These are phyloP conservation scores for Xylaria digitata DNA, from an alignment of 2,329 filamentous ascomycete species.

Conservation along the genomic window DNA sequence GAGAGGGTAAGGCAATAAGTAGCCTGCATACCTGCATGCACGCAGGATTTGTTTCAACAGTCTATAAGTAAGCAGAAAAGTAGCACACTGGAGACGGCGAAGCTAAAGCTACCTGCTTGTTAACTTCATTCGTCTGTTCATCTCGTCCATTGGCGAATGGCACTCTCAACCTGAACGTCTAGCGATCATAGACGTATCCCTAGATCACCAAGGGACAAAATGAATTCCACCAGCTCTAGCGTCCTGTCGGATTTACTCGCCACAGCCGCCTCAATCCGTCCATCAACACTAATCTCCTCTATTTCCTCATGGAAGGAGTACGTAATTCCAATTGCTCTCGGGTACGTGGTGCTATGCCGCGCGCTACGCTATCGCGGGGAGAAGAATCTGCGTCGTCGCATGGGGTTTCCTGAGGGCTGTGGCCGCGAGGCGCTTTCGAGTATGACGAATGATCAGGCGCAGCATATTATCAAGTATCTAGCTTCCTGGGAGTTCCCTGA, in stretches of 20 bases:
- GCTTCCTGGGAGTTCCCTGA: constrained; percentile 46
- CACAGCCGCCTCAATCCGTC: neutral
- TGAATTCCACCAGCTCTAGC: constrained; percentile 24
- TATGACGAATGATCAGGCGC: constrained; percentile 50
- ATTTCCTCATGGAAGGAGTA: constrained; percentile 39
- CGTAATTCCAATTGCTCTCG: constrained; percentile 37
- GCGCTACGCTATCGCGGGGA: constrained; percentile 47
- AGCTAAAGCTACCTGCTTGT: too few species aligned
- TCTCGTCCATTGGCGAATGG: too few species aligned
- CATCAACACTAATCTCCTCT: constrained; percentile 13
- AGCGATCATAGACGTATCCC: too few species aligned
- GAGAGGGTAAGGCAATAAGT: too few species aligned
- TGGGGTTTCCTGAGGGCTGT: constrained; percentile 43
- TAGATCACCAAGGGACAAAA: neutral
- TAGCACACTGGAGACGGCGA: too few species aligned
- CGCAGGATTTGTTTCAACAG: too few species aligned
- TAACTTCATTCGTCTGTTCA: too few species aligned
- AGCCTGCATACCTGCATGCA: too few species aligned
- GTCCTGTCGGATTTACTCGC: constrained; percentile 19
- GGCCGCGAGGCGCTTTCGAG: constrained; percentile 44
- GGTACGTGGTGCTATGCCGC: constrained; percentile 46
- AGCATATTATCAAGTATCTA: constrained; percentile 47
- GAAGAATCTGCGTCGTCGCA: constrained; percentile 39
- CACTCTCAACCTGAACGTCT: too few species aligned
- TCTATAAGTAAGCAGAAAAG: too few species aligned